Evolutionary conservation across 2,329 filamentous ascomycete species (phyloP).

Genomic region (Neonectria punicea): DNA sequence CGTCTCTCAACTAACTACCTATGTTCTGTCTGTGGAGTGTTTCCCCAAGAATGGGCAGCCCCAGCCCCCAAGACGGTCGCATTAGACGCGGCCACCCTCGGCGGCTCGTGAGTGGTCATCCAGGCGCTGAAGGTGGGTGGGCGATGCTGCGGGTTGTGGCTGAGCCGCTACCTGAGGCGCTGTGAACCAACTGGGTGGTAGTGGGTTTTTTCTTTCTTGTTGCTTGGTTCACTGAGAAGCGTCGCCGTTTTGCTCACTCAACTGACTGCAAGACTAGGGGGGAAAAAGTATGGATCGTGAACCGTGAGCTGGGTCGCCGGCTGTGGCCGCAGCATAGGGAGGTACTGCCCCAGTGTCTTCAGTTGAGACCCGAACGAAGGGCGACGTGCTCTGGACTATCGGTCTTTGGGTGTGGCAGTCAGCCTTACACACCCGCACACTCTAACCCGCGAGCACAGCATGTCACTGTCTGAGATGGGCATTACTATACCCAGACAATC

Average conservation of each 20-base stretch:
- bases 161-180: slow-evolving; percentile 31
- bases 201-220: no score
- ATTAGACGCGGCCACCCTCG: not conserved
- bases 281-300: not conserved
- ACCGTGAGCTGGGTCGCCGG: not conserved
- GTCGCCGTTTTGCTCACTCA: no score
- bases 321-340: not conserved
- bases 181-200: slow-evolving; percentile 23
- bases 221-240: no score
- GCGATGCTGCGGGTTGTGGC: slow-evolving; percentile 28
- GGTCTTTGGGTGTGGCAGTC: not conserved
- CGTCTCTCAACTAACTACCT: no score
- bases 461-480: no score
- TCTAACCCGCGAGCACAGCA: no score
- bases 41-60: not conserved
- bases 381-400: no score
- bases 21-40: not conserved
- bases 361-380: not conserved
- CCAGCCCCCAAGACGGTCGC: not conserved
- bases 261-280: no score
- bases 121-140: slow-evolving; percentile 32
- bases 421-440: not conserved
- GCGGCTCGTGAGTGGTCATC: slow-evolving; percentile 35
- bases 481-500: no score
- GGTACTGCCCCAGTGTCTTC: not conserved